Evolutionary conservation across 1,284 basidiomycete species (phyloP).

Genomic region (Boletus subluridellus): DNA sequence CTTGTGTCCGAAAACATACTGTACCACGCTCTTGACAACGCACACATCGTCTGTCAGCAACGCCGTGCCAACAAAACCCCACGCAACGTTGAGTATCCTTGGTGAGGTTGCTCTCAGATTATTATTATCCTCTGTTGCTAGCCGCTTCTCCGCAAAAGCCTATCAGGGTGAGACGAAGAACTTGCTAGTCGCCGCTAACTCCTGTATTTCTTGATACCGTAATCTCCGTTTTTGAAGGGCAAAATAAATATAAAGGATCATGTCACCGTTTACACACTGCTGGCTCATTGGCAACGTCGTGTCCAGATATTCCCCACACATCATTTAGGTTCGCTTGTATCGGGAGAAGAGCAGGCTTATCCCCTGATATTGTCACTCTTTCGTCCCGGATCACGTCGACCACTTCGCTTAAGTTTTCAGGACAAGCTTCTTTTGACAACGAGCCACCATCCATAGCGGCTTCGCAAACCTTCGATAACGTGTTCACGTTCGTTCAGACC

Average conservation of each 20-base stretch:
- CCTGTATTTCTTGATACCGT: conserved; percentile 30
- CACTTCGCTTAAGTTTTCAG: conserved; percentile 5
- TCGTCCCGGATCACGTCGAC: conserved; percentile 7
- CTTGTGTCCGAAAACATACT: background rate
- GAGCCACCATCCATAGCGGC: background rate
- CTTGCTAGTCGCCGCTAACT: conserved; percentile 25
- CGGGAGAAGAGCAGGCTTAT: conserved; percentile 5
- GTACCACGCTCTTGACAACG: background rate
- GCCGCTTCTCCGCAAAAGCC: conserved; percentile 31
- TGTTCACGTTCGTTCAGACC: conserved; percentile 8
- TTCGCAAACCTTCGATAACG: conserved; percentile 17
- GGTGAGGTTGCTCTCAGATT: conserved; percentile 2
- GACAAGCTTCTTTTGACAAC: background rate
- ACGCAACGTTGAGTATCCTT: background rate
- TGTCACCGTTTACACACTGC: conserved; percentile 9
- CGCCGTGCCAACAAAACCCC: background rate
- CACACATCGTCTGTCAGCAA: background rate
- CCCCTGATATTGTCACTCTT: conserved; percentile 11
- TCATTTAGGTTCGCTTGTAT: conserved; percentile 11
- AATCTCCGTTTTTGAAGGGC: conserved; percentile 32
- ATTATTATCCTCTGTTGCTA: conserved; percentile 23
- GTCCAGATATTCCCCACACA: conserved; percentile 15
- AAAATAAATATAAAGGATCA: conserved; percentile 10
- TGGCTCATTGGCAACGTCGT: background rate
- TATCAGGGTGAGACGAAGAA: conserved; percentile 29